These are phyloP conservation scores for Nemania sp. DNA, from an alignment of 2,329 filamentous ascomycete species.

Conservation along the genomic window DNA sequence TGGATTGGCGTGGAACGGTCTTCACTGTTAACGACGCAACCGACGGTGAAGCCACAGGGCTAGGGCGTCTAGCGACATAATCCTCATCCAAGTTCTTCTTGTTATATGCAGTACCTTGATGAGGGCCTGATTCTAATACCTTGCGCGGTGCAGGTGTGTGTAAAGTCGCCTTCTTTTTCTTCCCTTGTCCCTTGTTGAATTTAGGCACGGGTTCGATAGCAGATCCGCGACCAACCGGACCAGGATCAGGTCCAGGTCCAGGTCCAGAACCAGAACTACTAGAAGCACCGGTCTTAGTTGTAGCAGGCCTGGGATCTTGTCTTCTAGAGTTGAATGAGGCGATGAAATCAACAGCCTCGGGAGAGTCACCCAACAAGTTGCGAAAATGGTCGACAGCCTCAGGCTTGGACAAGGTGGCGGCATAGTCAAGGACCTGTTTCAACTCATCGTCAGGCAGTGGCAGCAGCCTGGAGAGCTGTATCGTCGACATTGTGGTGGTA, in stretches of 20 bases:
- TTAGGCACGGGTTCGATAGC: constrained; percentile 61
- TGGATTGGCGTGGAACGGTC: constrained; percentile 64
- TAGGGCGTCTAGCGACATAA: constrained; percentile 71
- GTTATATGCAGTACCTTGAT: constrained; percentile 75
- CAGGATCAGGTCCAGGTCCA: constrained; percentile 23
- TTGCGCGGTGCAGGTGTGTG: constrained; percentile 73
- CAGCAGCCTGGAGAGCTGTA: constrained; percentile 82
- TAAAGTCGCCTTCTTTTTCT: constrained; percentile 71
- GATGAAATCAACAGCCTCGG: constrained; percentile 80
- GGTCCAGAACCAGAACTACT: constrained; percentile 33
- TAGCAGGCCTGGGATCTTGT: constrained; percentile 55
- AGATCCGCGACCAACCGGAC: constrained; percentile 37
- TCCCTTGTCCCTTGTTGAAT: constrained; percentile 59
- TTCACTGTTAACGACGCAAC: constrained; percentile 56
- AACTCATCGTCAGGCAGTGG: constrained; percentile 88
- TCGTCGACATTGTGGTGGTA: constrained; percentile 61
- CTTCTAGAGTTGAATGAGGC: constrained; percentile 81
- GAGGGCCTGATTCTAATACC: constrained; percentile 73
- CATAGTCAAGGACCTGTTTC: constrained; percentile 85
- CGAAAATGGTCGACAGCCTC: constrained; percentile 87
- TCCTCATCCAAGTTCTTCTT: constrained; percentile 79
- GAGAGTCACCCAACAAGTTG: constrained; percentile 87
- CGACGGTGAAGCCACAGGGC: constrained; percentile 53
- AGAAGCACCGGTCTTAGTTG: constrained; percentile 29
- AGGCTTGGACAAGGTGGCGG: constrained; percentile 78